Evolutionary conservation across 768 basidiomycete species (phyloP), one percentile per base, ranked within the genome.

Genomic region (Tephrocybe sp.): DNA sequence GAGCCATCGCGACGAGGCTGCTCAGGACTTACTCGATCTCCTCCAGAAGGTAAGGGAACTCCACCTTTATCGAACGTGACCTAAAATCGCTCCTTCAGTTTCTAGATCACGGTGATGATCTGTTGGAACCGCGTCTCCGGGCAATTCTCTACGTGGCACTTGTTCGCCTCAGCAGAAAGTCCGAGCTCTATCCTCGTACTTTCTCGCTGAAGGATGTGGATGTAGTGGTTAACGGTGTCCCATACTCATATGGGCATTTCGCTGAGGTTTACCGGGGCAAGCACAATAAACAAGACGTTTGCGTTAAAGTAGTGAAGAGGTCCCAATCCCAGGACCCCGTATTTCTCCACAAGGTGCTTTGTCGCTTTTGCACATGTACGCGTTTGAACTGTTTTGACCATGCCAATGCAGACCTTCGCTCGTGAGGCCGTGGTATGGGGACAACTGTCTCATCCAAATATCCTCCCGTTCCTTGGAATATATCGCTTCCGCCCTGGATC

Each of bases 401-500:
- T 62, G 63, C 64, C 3, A 49, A 67, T 19, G 65, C n/a, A 57
- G 56, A 53, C 53, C 2, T 57, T 57, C 23, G 44, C 49, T 10
- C 49, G 53, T 22, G 53, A 57, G 32, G 56, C 49, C 17, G 53
- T 57, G 1, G 17, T 57, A 4, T 57, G 52, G 56, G 53, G 45
- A 31, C 56, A 57, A 32, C 42, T 57, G 9, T 51, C 50, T 9
- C 53, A 54, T 36, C 32, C 32, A 14, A 54, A 58, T 46, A 58
- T 74, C 7, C 63, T 73, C 4, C 72, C 71, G 1, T 73, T 74
- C 38, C 64, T 66, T 26, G 72, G 73, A 0, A 63, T 72, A 13
- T 60, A 59, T 46, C 56, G 55, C 26, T 39, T 66, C 4, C 52
- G 52, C 11, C n/a, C n/a, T n/a, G 66, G 68, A 39, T 43, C 44